Evolutionary conservation across 2,329 filamentous ascomycete species (phyloP), one percentile per base, ranked within the genome.

Genomic region (Phyllosticta citriasiana): DNA sequence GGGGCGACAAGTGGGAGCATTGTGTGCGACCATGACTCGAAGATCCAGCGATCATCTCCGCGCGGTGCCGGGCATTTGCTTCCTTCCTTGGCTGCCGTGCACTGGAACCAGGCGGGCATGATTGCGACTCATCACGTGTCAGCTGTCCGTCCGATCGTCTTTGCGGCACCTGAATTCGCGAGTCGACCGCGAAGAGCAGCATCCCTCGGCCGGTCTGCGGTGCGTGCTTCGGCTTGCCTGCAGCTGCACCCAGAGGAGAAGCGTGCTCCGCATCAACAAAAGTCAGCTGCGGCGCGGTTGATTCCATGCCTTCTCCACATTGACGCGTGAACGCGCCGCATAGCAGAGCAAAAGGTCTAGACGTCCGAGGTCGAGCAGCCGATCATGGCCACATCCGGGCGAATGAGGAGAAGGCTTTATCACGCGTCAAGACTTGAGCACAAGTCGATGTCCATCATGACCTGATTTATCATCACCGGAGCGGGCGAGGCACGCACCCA

Each of bases 1-100:
- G 33, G 33, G 33, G 53, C 53, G 25, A 60, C 26, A 55, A 55
- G 51, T 54, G 55, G 58, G 57, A 59, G 59, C 55, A 57, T 53
- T 51, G 57, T 51, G 57, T 59, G 57, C 57, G 16, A 59, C 57
- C 57, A 59, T 59, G 57, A 59, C 57, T 59, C 57, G 57, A 59
- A 54, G 40, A 52, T 57, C 25, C 47, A 52, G 50, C 57, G 54
- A 61, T 61, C 59, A 54, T 50, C 54, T 57, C 53, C 54, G 53
- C 55, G 47, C 27, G 19, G 24, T 57, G 59, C 59, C 55, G 59
- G 55, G 47, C 50, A 27, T 47, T 53, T 53, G 57, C 51, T n/a
- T 59, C 50, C 25, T 22, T n/a, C 6, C 27, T 40, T 40, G 33
- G 9, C 33, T 40, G 33, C 14, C 33, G 14, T 10, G 8, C 12